Base-by-base conservation (phyloP, 192 early-diverging fungal species). In the Geranomyces variabilis region DNA sequence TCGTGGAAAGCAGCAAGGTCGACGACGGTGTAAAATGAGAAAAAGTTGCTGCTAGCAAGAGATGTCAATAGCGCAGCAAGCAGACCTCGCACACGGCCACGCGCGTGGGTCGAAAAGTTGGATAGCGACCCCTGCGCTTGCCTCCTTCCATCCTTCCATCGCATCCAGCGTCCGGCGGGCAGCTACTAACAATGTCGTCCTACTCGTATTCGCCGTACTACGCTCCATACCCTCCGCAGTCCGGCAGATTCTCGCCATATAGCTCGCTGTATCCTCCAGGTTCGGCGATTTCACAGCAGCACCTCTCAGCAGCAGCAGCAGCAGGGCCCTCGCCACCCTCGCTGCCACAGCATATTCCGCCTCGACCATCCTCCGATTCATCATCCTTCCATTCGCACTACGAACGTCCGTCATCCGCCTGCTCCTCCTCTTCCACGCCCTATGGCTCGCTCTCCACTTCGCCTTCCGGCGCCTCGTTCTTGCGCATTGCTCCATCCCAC, bases 161-260 rank as follows among this genome's bases (percentile, higher is more conserved):
- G 51, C 51, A n/a, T 26, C 15, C 46, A 19, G 46, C 46, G 12
- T 47, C 46, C 46, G 10, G 46, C 19, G n/a, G 51, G 51, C 51
- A n/a, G 19, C 51, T 6, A 15, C 51, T 53, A 3, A 53, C 10
- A 53, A 53, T 53, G 51, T 53, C 51, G 4, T 53, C 51, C 7
- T 66, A 66, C 45, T 66, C 64, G 41, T 68, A 68, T 29, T 68
- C 66, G 0, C 66, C 66, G 19, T 68, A 68, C 66, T 68, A 68
- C 49, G 43, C 66, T 47, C 51, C 47, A 36, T 68, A 49, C 4
- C 45, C 66, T 24, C 53, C 66, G 55, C 33, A 47, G 26, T 68
- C 66, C 0, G 66, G 66, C 28, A 34, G 66, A 17, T 68, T 28
- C 53, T 55, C 66, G 17, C 51, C 66, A 7, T 68, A 55, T 31